Evolutionary conservation across 1,139 yeast species (phyloP).

Genomic region (Pichia sp.): DNA sequence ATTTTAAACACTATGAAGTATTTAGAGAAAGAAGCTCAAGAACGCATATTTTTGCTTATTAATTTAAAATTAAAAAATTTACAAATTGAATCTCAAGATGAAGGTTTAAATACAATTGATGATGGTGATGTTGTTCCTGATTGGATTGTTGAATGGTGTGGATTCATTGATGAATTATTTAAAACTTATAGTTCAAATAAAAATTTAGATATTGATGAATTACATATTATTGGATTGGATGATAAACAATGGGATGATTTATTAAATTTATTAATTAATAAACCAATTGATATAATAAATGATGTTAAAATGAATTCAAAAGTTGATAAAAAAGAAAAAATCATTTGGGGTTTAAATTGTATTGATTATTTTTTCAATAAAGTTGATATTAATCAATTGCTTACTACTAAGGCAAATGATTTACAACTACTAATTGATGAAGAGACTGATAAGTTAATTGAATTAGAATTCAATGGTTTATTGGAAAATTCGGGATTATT

Average conservation of each 20-base stretch:
- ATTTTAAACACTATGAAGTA: conserved; percentile 20
- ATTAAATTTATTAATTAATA: conserved; percentile 37
- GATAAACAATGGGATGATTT: conserved; percentile 33
- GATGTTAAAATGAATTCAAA: conserved; percentile 26
- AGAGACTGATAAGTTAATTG: conserved; percentile 33
- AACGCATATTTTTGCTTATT: conserved; percentile 38
- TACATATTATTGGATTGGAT: conserved; percentile 33
- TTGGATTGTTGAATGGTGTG: conserved; percentile 49
- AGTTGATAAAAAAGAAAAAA: conserved; percentile 21
- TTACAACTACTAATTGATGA: conserved; percentile 35
- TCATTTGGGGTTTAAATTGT: conserved; percentile 52
- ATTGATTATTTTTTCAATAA: conserved; percentile 54
- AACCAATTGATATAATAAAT: conserved; percentile 43
- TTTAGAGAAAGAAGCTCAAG: conserved; percentile 33
- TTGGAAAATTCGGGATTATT: conserved; percentile 45
- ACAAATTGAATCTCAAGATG: conserved; percentile 24
- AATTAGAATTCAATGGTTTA: conserved; percentile 30
- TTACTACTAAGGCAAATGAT: conserved; percentile 28
- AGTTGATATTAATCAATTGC: conserved; percentile 41
- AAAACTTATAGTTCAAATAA: conserved; percentile 18
- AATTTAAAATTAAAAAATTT: conserved; percentile 39
- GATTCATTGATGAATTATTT: conserved; percentile 46
- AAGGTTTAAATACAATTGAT: conserved; percentile 26
- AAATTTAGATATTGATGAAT: conserved; percentile 26
- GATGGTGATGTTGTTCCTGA: conserved; percentile 61